Evolutionary conservation across 2,329 filamentous ascomycete species (phyloP), one percentile per base, ranked within the genome.

Genomic region (Thermoascus crustaceus): DNA sequence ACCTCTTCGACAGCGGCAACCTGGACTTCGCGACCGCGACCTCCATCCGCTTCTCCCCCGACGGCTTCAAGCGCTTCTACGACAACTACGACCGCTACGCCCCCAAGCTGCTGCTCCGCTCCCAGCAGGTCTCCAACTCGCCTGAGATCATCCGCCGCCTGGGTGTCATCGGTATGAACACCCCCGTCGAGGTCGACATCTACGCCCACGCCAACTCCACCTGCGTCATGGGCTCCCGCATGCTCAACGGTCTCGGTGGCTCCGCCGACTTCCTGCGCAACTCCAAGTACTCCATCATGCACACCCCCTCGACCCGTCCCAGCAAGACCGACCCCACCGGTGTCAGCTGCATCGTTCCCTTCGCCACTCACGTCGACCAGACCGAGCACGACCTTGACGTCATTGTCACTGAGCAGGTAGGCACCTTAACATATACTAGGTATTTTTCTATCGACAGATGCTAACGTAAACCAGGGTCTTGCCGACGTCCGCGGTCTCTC

Each of bases 91-190:
- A 89, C 47, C 58, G 67, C 23, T 94, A 94, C 63, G 71, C 82
- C 32, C 73, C 81, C 56, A 89, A 88, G 68, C 76, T 93, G 2
- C 80, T 94, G 38, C 78, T 94, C 31, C 83, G 87, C 43, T 80
- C 80, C n/a, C 86, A 94, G 67, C 77, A 84, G 57, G 83, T 94
- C 7, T 88, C 82, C 53, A 94, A 94, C 72, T 82, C 80, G 2
- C 86, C 86, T 40, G 86, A 94, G 64, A 87, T 94, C 64, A 94
- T 94, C 67, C 78, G 85, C 37, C 76, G 86, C 17, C 71, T 94
- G 1, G 86, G 86, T 42, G 80, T 87, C 47, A 94, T 94, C 50
- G 86, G 85, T 58, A 94, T 94, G 86, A 94, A 94, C 73, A 94
- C 86, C 0, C 86, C 86, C 14, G 85, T 94, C 30, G 87, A 94